Base-by-base conservation (phyloP, 2,329 filamentous ascomycete genomes). In the Monosporascus sp. region DNA sequence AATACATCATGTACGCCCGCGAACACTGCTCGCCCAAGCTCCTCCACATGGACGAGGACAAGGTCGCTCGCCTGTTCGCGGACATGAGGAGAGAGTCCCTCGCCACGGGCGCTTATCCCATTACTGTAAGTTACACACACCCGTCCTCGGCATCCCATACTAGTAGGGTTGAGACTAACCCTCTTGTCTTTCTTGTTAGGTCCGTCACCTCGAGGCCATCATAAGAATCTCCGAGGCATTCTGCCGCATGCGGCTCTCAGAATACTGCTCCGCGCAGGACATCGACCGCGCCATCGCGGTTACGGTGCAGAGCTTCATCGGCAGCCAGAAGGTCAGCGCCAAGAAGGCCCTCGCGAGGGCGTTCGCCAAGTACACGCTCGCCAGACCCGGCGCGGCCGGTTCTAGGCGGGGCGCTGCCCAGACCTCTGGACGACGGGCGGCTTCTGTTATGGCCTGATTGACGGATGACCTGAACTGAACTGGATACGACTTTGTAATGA, bases 281-380 rank as follows among this genome's bases (percentile, higher is more conserved):
- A 96, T 99, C 63, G 94, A 99, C 72, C 90, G 94, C 44, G 94
- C 94, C 54, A 99, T 99, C 66, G 90, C 92, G 15, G 94, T 99
- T 7, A 96, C 94, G 0, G 90, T 99, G 2, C 92, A 97, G 61
- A 95, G 89, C 52, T 99, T 99, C 67, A 90, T 99, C 44, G 90
- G 89, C 56, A 95, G 89, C 64, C 94, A 99, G 71, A 99, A 99
- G 77, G 85, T 97, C 65, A 96, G 90, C 75, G 94, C 90, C 75
- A 99, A 97, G 81, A 97, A 96, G 78, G 91, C 94, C 17, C 80
- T 99, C 45, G 89, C 91, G 0, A 81, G 94, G 55, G 90, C 94
- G 5, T 99, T 99, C 76, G 91, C 94, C 65, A 99, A 99, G 77
- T 99, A 97, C 68, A 89, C 87, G 1, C 70, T 85, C 49, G 76